These are phyloP conservation scores for Eutypa lata DNA, from an alignment of 2,329 filamentous ascomycete species.

Conservation along the genomic window DNA sequence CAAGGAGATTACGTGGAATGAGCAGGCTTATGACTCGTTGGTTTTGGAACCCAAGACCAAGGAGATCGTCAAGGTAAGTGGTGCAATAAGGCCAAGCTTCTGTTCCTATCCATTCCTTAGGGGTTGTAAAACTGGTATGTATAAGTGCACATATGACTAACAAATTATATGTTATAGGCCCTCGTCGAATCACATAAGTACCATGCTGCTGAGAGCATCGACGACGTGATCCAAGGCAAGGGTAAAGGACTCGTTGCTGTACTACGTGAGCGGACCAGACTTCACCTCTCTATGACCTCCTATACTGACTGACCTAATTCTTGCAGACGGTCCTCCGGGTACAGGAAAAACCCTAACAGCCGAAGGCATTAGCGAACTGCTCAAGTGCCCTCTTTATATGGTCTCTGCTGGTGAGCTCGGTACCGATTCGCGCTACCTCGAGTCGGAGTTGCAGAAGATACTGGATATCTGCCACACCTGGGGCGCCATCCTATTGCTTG, in stretches of 20 bases:
- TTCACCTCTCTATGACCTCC: background rate
- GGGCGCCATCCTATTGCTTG: constrained; percentile 80
- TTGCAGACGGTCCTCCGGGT: constrained; percentile 68
- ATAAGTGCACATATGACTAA: background rate
- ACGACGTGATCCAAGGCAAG: constrained; percentile 80
- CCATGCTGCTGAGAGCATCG: constrained; percentile 75
- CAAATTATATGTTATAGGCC: constrained; percentile 40
- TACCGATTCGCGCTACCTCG: constrained; percentile 70
- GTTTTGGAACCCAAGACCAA: constrained; percentile 64
- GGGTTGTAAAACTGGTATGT: background rate
- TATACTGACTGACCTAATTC: background rate
- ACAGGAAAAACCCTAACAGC: constrained; percentile 88
- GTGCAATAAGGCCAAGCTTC: background rate
- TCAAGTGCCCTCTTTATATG: constrained; percentile 80
- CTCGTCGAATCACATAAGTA: constrained; percentile 83
- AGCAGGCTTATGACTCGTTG: constrained; percentile 75
- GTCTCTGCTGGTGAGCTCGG: constrained; percentile 80
- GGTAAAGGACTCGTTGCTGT: constrained; percentile 82
- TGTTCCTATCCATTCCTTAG: background rate
- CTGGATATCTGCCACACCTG: constrained; percentile 82
- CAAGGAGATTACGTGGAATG: constrained; percentile 80
- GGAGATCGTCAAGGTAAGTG: constrained; percentile 59
- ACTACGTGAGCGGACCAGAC: constrained; percentile 42
- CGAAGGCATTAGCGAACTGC: constrained; percentile 79
- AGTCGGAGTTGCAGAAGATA: constrained; percentile 76